Conservation (phyloP, 305 asterid genomes). For the Solanum hybrid region DNA sequence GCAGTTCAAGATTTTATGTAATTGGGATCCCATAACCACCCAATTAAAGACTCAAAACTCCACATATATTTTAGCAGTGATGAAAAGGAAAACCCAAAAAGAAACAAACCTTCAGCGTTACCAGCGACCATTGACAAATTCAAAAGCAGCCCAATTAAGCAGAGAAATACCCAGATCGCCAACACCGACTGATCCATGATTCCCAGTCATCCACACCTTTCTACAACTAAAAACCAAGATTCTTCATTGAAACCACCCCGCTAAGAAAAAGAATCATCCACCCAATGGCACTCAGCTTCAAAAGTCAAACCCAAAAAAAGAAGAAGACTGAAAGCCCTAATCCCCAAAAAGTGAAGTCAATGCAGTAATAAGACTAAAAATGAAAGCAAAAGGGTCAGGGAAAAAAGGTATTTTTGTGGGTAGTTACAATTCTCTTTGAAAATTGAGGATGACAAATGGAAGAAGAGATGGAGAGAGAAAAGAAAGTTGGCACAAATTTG, state of each 20-base stretch:
- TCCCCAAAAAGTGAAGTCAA: background rate
- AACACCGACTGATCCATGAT: slow-evolving; percentile 2
- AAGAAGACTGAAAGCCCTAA: background rate
- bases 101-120: slow-evolving; percentile 15
- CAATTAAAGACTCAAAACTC: background rate
- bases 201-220: background rate
- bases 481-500: background rate
- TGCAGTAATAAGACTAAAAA: background rate
- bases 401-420: background rate
- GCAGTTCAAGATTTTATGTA: background rate
- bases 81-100: background rate
- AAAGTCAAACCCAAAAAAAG: background rate
- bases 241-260: background rate
- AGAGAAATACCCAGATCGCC: background rate
- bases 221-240: background rate
- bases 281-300: background rate
- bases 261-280: background rate
- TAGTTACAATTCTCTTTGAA: background rate
- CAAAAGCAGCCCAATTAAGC: background rate
- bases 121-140: background rate
- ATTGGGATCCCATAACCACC: background rate
- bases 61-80: background rate
- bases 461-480: background rate
- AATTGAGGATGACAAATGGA: background rate
- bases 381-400: background rate